These are phyloP conservation scores for Limnanthes douglasii DNA, from an alignment of 345 rosid species.

Conservation along the genomic window DNA sequence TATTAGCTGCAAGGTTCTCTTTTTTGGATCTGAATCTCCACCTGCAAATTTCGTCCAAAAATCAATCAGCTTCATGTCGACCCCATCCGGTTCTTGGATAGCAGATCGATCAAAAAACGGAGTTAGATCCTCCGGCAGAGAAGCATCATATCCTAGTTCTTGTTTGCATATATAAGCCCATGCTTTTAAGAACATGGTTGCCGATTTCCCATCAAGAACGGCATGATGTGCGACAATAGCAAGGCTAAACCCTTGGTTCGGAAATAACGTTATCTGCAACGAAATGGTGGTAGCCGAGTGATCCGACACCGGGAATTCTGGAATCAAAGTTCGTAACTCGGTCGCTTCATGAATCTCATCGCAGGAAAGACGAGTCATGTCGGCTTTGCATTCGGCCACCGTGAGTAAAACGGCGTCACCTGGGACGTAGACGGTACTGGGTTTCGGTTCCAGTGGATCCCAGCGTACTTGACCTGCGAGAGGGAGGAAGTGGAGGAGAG, in stretches of 20 bases:
- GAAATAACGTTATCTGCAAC: slow-evolving; percentile 20
- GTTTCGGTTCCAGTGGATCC: slow-evolving; percentile 10
- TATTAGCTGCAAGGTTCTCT: slow-evolving; percentile 8
- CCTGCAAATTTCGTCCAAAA: slow-evolving; percentile 1
- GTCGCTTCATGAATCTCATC: not conserved
- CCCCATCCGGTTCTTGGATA: slow-evolving; percentile 7
- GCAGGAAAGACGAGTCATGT: slow-evolving; percentile 12
- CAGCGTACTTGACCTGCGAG: slow-evolving; percentile 15
- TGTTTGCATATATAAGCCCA: slow-evolving; percentile 21
- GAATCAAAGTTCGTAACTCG: slow-evolving; percentile 12
- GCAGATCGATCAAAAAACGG: slow-evolving; percentile 12
- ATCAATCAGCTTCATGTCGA: slow-evolving; percentile 8
- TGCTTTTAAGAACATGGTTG: slow-evolving; percentile 13
- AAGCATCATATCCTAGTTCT: not conserved
- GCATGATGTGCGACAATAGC: slow-evolving; percentile 14
- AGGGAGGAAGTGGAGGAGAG: slow-evolving; percentile 20
- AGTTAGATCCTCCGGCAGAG: slow-evolving; percentile 7
- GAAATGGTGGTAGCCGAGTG: slow-evolving; percentile 6
- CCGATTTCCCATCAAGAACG: slow-evolving; percentile 12
- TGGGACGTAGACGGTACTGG: slow-evolving; percentile 9
- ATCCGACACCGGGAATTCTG: slow-evolving; percentile 6
- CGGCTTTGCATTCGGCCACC: slow-evolving; percentile 8
- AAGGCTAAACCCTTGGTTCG: slow-evolving; percentile 14
- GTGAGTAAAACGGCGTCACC: slow-evolving; percentile 16
- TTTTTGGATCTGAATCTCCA: not conserved